Evolutionary conservation across 371 early-diverging fungal genomes (phyloP), one percentile per base, ranked within the genome.

Genomic region (Haplosporangium sp.): DNA sequence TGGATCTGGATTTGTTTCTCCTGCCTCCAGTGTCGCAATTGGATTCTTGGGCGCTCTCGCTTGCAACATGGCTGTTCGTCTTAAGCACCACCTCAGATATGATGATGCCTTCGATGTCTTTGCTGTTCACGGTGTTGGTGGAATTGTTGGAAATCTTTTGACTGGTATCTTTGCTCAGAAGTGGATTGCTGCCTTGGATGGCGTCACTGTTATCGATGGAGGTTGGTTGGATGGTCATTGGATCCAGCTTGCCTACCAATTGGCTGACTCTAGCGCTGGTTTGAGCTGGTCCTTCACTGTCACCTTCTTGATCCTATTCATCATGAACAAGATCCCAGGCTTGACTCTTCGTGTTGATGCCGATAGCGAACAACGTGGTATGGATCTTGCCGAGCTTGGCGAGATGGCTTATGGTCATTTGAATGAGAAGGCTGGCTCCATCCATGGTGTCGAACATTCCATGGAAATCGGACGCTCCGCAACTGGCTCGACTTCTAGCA

Each of bases 71-170:
- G 94, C 94, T 35, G 90, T 91, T 40, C 89, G 91, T 37, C 76
- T 95, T 65, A 96, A 96, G 90, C 89, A 90, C 61, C 82, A 84
- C 63, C 86, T 96, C 72, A 90, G 94, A 61, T 96, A 90, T 82
- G 97, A 98, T 79, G 98, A 97, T 85, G 92, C 92, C 19, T 87
- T 93, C 42, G 96, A 95, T 71, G 95, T 94, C 20, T 96, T 96
- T 86, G 94, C 92, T 34, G 92, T 94, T 37, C 95, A 95, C 71
- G 96, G 96, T 64, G 88, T 96, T 27, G 96, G 96, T 63, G 98
- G 97, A 44, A 76, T 95, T 58, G 86, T 93, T 20, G 98, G 98
- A 9, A 93, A 91, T 72, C 61, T 97, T 34, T 82, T 96, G 48
- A 97, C 97, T 0, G 98, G 97, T 69, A 71, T 98, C 27, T 97